Percentiles rank a stretch among this genome's conserved stretches.
Evolutionary conservation across 2,329 filamentous ascomycete genomes (phyloP).

Genomic region (Diaporthe velutina): DNA sequence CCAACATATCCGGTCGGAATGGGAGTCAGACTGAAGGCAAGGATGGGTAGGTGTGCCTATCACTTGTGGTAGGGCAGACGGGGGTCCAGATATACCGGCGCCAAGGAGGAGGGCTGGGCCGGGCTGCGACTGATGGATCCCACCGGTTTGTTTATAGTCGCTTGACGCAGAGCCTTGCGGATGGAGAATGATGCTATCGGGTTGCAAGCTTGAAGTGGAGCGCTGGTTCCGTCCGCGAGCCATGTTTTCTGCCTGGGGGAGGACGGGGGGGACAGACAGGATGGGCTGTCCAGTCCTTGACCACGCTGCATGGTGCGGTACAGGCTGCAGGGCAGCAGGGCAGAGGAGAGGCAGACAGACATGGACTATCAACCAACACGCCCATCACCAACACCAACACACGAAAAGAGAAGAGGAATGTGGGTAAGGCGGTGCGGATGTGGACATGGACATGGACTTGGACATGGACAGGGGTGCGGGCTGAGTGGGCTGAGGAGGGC

Average conservation of each 20-base stretch:
- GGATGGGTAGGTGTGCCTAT: conserved; percentile 17
- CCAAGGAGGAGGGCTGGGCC: conserved; percentile 26
- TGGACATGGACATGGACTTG: conserved; percentile 32
- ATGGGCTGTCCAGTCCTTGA: conserved; percentile 30
- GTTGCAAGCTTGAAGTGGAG: conserved; percentile 18
- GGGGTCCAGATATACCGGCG: conserved; percentile 33
- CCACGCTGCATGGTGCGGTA: conserved; percentile 28
- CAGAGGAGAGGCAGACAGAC: neutral
- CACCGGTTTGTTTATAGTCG: conserved; percentile 29
- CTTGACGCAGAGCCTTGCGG: conserved; percentile 14
- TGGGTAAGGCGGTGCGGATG: conserved; percentile 19
- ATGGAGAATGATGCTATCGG: conserved; percentile 8
- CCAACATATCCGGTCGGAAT: neutral
- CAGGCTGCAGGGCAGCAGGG: conserved; percentile 20
- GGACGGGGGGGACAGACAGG: neutral
- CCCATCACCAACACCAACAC: conserved; percentile 29
- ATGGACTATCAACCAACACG: conserved; percentile 23
- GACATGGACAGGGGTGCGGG: conserved; percentile 30
- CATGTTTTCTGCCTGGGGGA: conserved; percentile 14
- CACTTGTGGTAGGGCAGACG: conserved; percentile 24
- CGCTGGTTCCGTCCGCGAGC: neutral
- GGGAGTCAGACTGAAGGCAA: conserved; percentile 17
- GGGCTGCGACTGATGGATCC: conserved; percentile 22
- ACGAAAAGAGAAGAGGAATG: conserved; percentile 7
- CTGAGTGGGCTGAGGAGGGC: conserved; percentile 30